Evolutionary conservation across 495 filamentous ascomycete species (phyloP).

Genomic region (Hypoxylon cercidicola): DNA sequence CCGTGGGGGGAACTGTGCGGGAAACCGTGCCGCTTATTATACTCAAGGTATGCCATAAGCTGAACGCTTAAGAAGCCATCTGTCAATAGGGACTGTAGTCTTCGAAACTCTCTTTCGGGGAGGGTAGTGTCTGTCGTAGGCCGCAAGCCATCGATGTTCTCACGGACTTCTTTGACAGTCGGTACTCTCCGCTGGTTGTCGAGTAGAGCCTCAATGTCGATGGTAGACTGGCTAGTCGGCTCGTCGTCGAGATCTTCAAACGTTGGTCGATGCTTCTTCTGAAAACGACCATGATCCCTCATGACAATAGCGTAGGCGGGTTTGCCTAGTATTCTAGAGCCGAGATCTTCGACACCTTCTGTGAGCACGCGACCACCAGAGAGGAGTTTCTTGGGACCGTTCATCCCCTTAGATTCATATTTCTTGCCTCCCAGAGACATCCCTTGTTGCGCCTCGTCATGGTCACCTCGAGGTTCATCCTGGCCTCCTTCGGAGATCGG

Average conservation of each 20-base stretch:
- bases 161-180: conserved; percentile 44
- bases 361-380: conserved; percentile 36
- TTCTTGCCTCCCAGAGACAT: not conserved
- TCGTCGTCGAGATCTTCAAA: conserved; percentile 4
- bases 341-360: conserved; percentile 26
- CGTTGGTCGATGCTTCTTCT: conserved; percentile 9
- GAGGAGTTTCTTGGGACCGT: conserved; percentile 37
- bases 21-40: conserved; percentile 3
- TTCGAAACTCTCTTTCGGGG: conserved; percentile 49
- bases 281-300: conserved; percentile 45
- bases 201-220: conserved; percentile 48
- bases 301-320: conserved; percentile 55
- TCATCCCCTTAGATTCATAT: conserved; percentile 20
- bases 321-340: conserved; percentile 48
- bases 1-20: not conserved
- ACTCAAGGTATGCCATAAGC: conserved; percentile 51
- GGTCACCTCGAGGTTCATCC: not conserved
- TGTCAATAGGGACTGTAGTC: conserved; percentile 49
- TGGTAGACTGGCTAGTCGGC: conserved; percentile 17
- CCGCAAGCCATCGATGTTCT: conserved; percentile 56
- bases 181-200: conserved; percentile 40
- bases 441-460: conserved; percentile 12
- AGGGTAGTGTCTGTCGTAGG: conserved; percentile 46
- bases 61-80: conserved; percentile 57
- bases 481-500: not conserved